These are phyloP conservation scores for Pseudoturritis turrita DNA, from an alignment of 345 rosid genomes.

Conservation along the genomic window DNA sequence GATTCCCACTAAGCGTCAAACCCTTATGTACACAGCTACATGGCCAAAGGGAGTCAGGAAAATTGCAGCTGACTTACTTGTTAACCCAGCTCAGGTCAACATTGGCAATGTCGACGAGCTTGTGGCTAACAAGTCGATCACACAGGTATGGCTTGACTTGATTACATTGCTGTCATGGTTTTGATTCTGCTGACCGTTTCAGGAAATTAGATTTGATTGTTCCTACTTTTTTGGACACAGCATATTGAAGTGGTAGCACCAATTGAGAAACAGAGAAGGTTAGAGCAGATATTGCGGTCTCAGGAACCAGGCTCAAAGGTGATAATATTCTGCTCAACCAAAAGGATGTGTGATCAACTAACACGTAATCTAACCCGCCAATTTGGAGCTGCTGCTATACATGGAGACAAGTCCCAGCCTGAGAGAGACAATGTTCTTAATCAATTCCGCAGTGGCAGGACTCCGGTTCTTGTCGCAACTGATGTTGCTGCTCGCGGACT, in stretches of 20 bases:
- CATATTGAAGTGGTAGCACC: constrained; percentile 69
- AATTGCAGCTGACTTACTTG: constrained; percentile 92
- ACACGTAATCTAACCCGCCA: constrained; percentile 65
- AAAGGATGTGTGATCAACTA: constrained; percentile 90
- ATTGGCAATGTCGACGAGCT: constrained; percentile 97
- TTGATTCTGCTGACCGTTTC: background rate
- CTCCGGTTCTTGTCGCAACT: constrained; percentile 82
- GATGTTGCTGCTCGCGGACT: constrained; percentile 95
- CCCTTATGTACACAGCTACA: constrained; percentile 97
- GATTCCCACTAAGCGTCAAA: constrained; percentile 90
- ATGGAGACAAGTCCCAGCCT: constrained; percentile 86
- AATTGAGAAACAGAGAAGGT: constrained; percentile 83
- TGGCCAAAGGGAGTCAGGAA: constrained; percentile 98
- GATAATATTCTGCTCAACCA: constrained; percentile 79
- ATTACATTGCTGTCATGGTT: background rate
- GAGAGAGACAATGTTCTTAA: constrained; percentile 75
- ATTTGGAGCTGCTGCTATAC: constrained; percentile 89
- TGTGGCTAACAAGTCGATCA: constrained; percentile 96
- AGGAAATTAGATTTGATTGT: background rate
- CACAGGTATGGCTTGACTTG: constrained; percentile 56
- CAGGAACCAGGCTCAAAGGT: constrained; percentile 85
- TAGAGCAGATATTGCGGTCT: constrained; percentile 88
- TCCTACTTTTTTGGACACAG: constrained; percentile 35
- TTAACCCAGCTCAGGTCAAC: constrained; percentile 94
- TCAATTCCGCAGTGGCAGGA: constrained; percentile 79